A percentile compares a stretch with the other conserved stretches of the same genome.
These are phyloP conservation scores for Casuarina glauca DNA, from an alignment of 306 rosid genomes.

Conservation along the genomic window DNA sequence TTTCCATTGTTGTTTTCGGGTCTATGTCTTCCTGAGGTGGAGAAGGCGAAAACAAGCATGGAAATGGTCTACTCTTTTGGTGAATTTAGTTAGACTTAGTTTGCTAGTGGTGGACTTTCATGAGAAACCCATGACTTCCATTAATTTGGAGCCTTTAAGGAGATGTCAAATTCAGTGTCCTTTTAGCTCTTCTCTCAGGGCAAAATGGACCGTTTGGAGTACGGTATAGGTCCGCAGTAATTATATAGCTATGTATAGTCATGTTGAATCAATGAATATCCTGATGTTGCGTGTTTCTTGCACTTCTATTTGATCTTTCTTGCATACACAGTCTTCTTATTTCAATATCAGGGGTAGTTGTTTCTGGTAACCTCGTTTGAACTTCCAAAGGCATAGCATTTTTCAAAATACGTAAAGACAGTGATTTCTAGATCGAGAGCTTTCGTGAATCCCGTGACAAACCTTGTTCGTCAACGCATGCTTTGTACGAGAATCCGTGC, in stretches of 20 bases:
- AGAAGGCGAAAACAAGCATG: slow-evolving; percentile 62
- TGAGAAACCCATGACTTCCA: slow-evolving; percentile 73
- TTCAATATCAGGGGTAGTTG: too few relatives aligned
- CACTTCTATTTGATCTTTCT: neutral
- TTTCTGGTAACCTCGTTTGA: too few relatives aligned
- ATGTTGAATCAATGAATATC: slow-evolving; percentile 15
- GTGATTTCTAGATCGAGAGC: neutral
- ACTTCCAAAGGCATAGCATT: neutral
- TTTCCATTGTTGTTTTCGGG: slow-evolving; percentile 74
- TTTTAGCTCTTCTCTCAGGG: slow-evolving; percentile 16
- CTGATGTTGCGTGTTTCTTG: slow-evolving; percentile 13
- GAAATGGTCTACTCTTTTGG: slow-evolving; percentile 53
- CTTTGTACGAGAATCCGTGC: too few relatives aligned
- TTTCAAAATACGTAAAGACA: neutral
- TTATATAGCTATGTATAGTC: slow-evolving; percentile 34
- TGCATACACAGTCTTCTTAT: neutral
- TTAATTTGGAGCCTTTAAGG: slow-evolving; percentile 50
- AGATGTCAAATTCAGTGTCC: slow-evolving; percentile 19
- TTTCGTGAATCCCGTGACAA: neutral
- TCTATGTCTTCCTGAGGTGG: slow-evolving; percentile 20
- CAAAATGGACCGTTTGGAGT: slow-evolving; percentile 30
- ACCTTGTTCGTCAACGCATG: neutral
- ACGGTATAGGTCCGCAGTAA: slow-evolving; percentile 23
- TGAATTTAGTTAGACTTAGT: slow-evolving; percentile 29
- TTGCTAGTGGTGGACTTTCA: slow-evolving; percentile 41